Conservation (phyloP, 1,284 basidiomycete genomes). For the Pholiota adiposa region DNA sequence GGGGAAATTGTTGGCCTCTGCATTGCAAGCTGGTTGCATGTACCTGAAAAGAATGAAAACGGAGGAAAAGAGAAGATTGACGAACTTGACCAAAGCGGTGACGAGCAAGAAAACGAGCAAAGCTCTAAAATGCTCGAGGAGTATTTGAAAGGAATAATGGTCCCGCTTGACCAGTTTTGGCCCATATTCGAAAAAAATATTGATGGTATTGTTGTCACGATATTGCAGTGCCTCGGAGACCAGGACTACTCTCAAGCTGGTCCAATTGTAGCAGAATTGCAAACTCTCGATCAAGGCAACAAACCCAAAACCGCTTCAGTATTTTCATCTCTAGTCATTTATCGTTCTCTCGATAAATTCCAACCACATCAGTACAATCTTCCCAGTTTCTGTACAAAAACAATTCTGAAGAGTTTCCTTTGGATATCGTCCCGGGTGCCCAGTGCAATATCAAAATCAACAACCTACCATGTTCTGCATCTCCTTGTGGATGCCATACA, state of each 20-base stretch:
- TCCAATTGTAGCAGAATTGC: constrained; percentile 51
- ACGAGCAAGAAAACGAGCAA: not conserved
- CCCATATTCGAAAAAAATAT: constrained; percentile 47
- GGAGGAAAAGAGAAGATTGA: not conserved
- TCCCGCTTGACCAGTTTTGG: constrained; percentile 39
- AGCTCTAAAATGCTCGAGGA: constrained; percentile 37
- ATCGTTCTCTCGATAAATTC: constrained; percentile 52
- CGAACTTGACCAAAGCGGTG: not conserved
- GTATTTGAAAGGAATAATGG: constrained; percentile 41
- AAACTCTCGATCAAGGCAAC: constrained; percentile 32
- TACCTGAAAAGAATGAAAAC: constrained; percentile 3
- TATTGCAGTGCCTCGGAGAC: constrained; percentile 66
- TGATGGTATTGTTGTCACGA: constrained; percentile 58
- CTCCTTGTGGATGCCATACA: constrained; percentile 74
- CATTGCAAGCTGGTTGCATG: constrained; percentile 51
- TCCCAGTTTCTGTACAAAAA: constrained; percentile 54
- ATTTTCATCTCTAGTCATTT: constrained; percentile 55
- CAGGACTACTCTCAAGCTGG: constrained; percentile 51
- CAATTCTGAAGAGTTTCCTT: constrained; percentile 57
- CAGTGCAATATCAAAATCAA: constrained; percentile 47
- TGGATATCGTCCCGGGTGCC: constrained; percentile 55
- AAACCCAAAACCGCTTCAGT: constrained; percentile 34
- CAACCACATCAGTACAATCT: constrained; percentile 63
- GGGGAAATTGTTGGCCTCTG: constrained; percentile 73
- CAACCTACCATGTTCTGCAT: constrained; percentile 79